Base-by-base conservation (phyloP, 2,329 filamentous ascomycete genomes). In the Mollisia scopiformis region DNA sequence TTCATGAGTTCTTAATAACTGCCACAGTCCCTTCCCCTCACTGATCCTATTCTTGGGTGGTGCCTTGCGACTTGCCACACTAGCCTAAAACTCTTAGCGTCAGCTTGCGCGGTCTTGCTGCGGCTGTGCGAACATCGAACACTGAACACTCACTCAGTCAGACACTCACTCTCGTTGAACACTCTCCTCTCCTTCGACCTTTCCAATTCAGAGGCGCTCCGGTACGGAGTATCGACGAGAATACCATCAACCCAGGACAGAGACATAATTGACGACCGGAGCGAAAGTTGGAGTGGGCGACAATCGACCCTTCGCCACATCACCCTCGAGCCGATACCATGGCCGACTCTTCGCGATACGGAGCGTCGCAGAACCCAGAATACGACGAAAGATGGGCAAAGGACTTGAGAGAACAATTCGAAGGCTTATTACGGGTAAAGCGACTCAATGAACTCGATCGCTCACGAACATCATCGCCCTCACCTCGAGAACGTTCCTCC, bases 381-480 rank as follows among this genome's bases (percentile, higher is more conserved):
- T 70, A 86, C 70, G 88, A 89, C 72, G 90, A 93, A 72, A 83
- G 85, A 71, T 91, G 88, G 87, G 92, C 93, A 27, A 84, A 86
- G 70, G 91, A 93, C 62, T 80, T 98, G 70, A 89, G 91, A 55
- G 80, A 89, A 70, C 90, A 92, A 72, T 97, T 97, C 75, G 92
- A 96, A 74, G 89, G 93, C 66, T 80, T 96, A 62, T 83, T 98
- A 72, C 89, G 91, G 75, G 92, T 91, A 60, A 93, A 91, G 80
- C 87, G 93, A 75, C 87, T 97, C 81, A 93, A 92, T 74, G 91
- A 93, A 66, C 82, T 97, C 54, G 87, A 89, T 69, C 80, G 82
- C 58, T 86, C 88, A 33, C 81, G 82, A 31, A 82, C 81, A 39
- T 79, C 81, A 54, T 89, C 88, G 35, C 88, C 81, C 41, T 79